These are phyloP conservation scores for Leccinum proliferum DNA, from an alignment of 1,284 basidiomycete genomes.

Conservation along the genomic window DNA sequence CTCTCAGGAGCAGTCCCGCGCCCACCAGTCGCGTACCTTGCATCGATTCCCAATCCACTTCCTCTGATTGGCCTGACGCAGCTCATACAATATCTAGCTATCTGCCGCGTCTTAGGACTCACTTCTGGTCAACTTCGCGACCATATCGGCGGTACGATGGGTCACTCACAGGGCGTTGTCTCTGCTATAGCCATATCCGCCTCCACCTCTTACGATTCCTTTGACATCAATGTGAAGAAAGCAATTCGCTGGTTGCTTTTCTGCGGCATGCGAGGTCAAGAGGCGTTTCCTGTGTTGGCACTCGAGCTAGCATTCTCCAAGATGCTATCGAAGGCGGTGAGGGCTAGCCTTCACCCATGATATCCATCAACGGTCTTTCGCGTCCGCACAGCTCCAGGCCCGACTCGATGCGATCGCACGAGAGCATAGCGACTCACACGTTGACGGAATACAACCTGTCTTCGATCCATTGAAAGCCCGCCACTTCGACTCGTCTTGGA, in stretches of 20 bases:
- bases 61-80: conserved; percentile 96
- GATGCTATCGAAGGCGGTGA: conserved; percentile 92
- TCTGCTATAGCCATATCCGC: conserved; percentile 87
- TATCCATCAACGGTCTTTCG: conserved; percentile 83
- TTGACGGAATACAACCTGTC: conserved; percentile 91
- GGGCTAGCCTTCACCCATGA: conserved; percentile 91
- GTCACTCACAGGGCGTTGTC: conserved; percentile 96
- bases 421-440: conserved; percentile 91
- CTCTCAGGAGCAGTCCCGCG: conserved; percentile 65
- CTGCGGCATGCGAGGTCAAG: conserved; percentile 89
- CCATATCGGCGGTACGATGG: conserved; percentile 83
- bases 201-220: conserved; percentile 71
- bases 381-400: conserved; percentile 69
- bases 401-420: conserved; percentile 84
- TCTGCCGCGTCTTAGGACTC: conserved; percentile 70
- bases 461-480: conserved; percentile 96
- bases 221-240: conserved; percentile 74
- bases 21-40: conserved; percentile 85
- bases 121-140: conserved; percentile 77
- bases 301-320: conserved; percentile 82
- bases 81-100: conserved; percentile 86
- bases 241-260: conserved; percentile 92
- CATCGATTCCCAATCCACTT: conserved; percentile 92
- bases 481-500: conserved; percentile 98
- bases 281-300: conserved; percentile 91